Evolutionary conservation across 305 asterid genomes (phyloP), one percentile per base, ranked within the genome.

Genomic region (Ruellia speciosa): DNA sequence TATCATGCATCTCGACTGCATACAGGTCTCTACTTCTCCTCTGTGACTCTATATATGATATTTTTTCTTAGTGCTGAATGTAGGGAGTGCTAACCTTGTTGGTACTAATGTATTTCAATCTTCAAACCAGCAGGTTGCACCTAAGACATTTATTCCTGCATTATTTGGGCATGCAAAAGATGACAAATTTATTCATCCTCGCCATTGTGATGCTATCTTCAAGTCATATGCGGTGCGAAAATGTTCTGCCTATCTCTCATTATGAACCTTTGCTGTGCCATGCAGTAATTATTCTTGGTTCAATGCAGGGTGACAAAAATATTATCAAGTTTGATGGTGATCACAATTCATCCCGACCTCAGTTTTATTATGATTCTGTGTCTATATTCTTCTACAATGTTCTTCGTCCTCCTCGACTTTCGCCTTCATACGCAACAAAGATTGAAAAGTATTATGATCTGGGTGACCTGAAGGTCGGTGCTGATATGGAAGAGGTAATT

Each of bases 261-360:
- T 69, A 3, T 76, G 2, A 56, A 47, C 19, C 69, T 46, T 43
- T 12, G 18, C 48, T 66, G 14, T 59, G 43, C 54, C 20, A 33
- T 39, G 37, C 20, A 24, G 39, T 61, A 41, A 65, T 45, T 54
- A 2, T 48, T 49, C 54, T 62, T 59, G 56, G 34, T 52, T 60
- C 57, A 60, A 52, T 63, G 65, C 96, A 90, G 98, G 98, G 98
- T 67, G 96, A 90, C 75, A 90, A 88, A 77, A 90, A 85, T 57
- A 83, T 90, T 46, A 86, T 90, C 65, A 90, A 87, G 79, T 90
- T 90, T 70, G 98, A 88, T 54, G 98, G 98, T 35, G 98, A 87
- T 58, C 98, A 90, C 83, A 90, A 88, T 76, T 92, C 99, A 62
- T 79, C 99, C 47, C 85, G 96, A 18, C 96, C 98, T 49, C 96